phyloP scores from a whole-genome alignment of 2,329 filamentous ascomycete species.

The Fusarium penzigii region DNA sequence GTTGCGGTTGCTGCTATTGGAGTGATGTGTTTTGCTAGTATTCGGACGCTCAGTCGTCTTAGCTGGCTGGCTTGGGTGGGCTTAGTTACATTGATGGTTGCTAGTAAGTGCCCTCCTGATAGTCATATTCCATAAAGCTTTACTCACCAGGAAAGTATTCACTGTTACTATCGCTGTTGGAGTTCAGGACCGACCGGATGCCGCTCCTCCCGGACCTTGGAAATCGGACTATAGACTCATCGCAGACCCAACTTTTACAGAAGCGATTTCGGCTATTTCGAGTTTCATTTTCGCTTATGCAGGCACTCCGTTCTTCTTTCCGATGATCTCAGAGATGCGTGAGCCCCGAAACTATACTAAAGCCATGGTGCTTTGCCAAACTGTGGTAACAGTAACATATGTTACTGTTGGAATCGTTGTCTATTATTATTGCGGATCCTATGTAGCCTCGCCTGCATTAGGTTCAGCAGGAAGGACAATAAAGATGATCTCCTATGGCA shows the following conservation, averaged over 20 bases:
- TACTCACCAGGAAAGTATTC: no score
- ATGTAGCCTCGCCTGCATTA: conserved; percentile 2
- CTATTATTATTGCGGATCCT: conserved; percentile 3
- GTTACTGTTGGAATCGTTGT: not conserved
- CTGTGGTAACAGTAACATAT: not conserved
- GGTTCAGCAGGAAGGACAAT: not conserved
- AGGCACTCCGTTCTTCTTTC: not conserved
- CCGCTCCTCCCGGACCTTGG: not conserved
- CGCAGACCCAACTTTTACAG: no score
- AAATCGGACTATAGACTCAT: no score
- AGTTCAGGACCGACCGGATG: conserved; percentile 11
- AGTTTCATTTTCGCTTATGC: conserved; percentile 1
- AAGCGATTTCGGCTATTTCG: not conserved
- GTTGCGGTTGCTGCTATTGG: no score
- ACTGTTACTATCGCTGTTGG: conserved; percentile 36
- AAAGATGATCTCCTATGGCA: conserved; percentile 1
- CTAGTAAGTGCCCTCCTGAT: conserved; percentile 9
- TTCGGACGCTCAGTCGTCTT: no score
- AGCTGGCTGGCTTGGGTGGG: no score
- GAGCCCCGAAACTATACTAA: not conserved
- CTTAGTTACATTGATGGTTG: no score
- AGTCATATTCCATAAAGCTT: no score
- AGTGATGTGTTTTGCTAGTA: no score
- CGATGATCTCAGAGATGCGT: conserved; percentile 1
- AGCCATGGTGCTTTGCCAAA: not conserved